Base-by-base conservation (phyloP, 495 filamentous ascomycete species). In the Hyaloscypha hepaticicola region DNA sequence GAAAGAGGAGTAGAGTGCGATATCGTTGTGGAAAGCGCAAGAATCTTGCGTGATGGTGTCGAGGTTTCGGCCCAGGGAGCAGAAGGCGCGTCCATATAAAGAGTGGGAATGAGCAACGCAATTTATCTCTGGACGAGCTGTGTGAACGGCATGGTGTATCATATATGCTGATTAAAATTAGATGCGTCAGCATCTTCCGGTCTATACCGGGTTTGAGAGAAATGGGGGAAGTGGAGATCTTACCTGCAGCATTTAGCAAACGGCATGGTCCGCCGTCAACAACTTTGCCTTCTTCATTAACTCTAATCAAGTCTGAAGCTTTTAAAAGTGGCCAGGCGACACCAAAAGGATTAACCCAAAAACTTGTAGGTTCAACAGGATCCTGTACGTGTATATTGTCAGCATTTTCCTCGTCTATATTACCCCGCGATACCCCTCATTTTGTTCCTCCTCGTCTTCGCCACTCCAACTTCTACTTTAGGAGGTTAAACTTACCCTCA, bases 291-390 rank as follows among this genome's bases (percentile, higher is more conserved):
- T 76, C 69, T 53, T 87, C 78, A 68, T 88, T 78, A 34, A 94
- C 89, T 34, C 81, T 84, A 66, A 94, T 90, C 29, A 94, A 79
- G 70, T 92, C 88, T 11, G 83, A 87, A 29, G 81, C 81, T 60
- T 84, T 89, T 56, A 93, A 89, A 60, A 87, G 73, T 24, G 82
- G 84, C 75, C 91, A 93, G 0, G 87, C 81, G 11, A 86, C 80
- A 31, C 90, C 90, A 68, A 92, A 90, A 0, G 90, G 90, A 65
- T 93, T 93, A 24, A 93, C 90, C 90, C 89, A 92, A 78, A 92
- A 92, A 3, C 82, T 84, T 7, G 72, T 70, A 0, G 87, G 85
- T 38, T 90, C 85, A 14, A 91, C 82, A 11, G 89, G 89, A 70
- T 91, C 89, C 75, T 80, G 61, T 60, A 67, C 19, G 26, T 52